Evolutionary conservation across 768 basidiomycete species (phyloP), one percentile per base, ranked within the genome.

Genomic region (Pholiota microspora): DNA sequence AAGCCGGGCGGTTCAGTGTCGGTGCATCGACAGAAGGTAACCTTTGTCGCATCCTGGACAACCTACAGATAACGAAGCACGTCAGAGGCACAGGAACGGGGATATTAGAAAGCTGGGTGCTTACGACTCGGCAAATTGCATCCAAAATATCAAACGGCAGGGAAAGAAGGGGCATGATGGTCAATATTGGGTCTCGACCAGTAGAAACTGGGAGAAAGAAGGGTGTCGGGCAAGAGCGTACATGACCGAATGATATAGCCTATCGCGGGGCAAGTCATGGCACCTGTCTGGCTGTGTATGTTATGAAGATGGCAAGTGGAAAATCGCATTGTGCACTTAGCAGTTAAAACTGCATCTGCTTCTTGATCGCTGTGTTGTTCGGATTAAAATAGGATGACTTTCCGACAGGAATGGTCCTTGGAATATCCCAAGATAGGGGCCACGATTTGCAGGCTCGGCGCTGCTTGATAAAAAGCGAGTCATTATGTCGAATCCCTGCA

Each of bases 21-120:
- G 27, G 46, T 48, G 46, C 27, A 34, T n/a, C 16, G 28, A 34
- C 46, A 29, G 28, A 34, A 29, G 27, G 46, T 34, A 15, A 25
- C 21, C 53, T 51, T 58, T 28, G 49, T 54, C 57, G 48, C 31
- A 52, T 40, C 18, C 36, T 29, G 28, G 21, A 34, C 48, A 27
- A 38, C 23, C 51, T 58, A 36, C 31, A 49, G 35, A 29, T 42
- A 18, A 42, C 16, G 16, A 18, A 42, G 21, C 6, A 23, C 18
- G 40, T 42, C 12, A 42, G 29, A 38, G 21, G 7, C 9, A 23
- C 10, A 23, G 6, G 23, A 42, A 42, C 8, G 21, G 40, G 40
- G 16, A 42, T 10, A 42, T 42, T 21, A 23, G 23, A 42, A 3
- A 8, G 23, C 5, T 42, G n/a, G n/a, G 23, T 21, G 23, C 40